These are phyloP conservation scores for Brassica rapa DNA, from an alignment of 345 rosid genomes.

Conservation along the genomic window DNA sequence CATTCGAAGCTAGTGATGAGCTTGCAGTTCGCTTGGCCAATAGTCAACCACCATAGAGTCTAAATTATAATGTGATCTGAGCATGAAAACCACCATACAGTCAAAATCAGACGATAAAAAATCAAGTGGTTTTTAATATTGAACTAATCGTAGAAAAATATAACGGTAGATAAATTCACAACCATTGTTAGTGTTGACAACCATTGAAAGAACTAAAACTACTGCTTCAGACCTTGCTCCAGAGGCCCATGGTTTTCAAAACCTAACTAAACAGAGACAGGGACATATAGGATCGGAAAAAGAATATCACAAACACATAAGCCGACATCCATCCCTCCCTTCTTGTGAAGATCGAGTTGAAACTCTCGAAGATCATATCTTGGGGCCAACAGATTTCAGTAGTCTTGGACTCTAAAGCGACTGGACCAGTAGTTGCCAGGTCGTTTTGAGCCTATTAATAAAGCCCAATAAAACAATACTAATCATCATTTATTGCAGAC, in stretches of 20 bases:
- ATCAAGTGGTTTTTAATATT: conserved; percentile 30
- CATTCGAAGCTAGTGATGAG: conserved; percentile 39
- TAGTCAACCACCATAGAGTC: conserved; percentile 30
- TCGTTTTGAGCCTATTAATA: conserved; percentile 2
- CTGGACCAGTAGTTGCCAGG: not conserved
- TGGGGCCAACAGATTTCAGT: conserved; percentile 21
- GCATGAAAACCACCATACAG: conserved; percentile 48
- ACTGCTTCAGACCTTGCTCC: not conserved
- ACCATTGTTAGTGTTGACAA: conserved; percentile 28
- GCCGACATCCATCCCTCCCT: not conserved
- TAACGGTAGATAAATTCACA: conserved; percentile 30
- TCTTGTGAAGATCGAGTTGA: not conserved
- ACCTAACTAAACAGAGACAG: not conserved
- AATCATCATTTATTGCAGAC: not conserved
- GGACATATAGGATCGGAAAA: not conserved
- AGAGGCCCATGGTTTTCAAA: not conserved
- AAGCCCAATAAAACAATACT: conserved; percentile 19
- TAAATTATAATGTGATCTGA: conserved; percentile 49
- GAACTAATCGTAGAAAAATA: conserved; percentile 31
- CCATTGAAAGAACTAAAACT: not conserved
- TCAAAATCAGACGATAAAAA: conserved; percentile 38
- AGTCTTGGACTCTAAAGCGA: not conserved
- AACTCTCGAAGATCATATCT: not conserved
- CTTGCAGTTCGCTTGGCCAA: conserved; percentile 52
- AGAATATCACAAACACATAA: not conserved